A percentile compares a stretch with the other conserved stretches of the same genome.
phyloP scores from a whole-genome alignment of 306 rosid genomes.

The Lathyrus tuberosus region DNA sequence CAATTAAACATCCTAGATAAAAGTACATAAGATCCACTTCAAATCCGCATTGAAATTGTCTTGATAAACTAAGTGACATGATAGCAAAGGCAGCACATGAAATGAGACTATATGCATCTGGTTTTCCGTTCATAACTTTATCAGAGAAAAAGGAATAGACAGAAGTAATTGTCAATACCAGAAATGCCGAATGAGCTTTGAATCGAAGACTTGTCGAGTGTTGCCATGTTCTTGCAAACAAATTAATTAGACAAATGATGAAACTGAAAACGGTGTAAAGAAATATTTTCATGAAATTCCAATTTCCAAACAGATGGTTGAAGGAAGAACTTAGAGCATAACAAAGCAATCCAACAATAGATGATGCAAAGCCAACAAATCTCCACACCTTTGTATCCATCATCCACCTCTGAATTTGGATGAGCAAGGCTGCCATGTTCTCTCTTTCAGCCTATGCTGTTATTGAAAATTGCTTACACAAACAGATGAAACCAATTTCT shows the following conservation, averaged over 20 bases:
- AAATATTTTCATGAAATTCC: constrained; percentile 16
- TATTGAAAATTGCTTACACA: too few species aligned
- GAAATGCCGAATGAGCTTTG: constrained; percentile 11
- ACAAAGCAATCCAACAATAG: constrained; percentile 7
- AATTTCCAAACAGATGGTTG: constrained; percentile 21
- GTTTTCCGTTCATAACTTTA: not conserved
- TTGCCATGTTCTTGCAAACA: not conserved
- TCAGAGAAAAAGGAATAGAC: not conserved
- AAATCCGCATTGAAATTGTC: not conserved
- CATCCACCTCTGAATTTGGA: too few species aligned
- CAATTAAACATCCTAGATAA: too few species aligned
- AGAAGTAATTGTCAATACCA: constrained; percentile 17
- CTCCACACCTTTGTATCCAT: constrained; percentile 15
- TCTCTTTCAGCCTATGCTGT: too few species aligned
- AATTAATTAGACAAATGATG: not conserved
- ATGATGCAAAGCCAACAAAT: constrained; percentile 11
- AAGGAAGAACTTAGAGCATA: constrained; percentile 34
- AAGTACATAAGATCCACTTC: too few species aligned
- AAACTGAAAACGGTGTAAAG: constrained; percentile 7
- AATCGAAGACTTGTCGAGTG: not conserved
- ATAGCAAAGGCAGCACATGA: constrained; percentile 49
- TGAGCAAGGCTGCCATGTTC: too few species aligned
- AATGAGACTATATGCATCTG: not conserved
- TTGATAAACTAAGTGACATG: constrained; percentile 22
- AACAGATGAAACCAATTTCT: too few species aligned